Evolutionary conservation across 305 asterid genomes (phyloP).

Genomic region (Fraxinus platypoda): DNA sequence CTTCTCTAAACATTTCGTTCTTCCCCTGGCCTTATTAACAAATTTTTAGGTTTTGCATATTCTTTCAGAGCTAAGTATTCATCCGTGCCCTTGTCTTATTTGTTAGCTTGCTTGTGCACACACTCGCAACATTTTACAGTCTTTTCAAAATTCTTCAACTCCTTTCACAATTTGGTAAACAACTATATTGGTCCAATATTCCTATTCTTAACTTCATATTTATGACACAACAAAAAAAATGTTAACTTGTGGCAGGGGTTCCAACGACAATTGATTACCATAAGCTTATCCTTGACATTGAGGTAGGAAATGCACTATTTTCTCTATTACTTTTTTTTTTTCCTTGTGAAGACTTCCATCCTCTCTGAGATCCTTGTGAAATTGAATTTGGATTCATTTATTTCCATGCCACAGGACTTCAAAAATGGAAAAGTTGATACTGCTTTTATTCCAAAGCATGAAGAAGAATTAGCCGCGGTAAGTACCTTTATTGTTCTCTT

Average conservation of each 20-base stretch:
- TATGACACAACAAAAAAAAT: neutral
- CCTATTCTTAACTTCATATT: neutral
- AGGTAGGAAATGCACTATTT: slow-evolving; percentile 46
- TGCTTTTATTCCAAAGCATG: slow-evolving; percentile 95
- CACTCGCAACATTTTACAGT: neutral
- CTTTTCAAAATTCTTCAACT: neutral
- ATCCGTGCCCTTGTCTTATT: neutral
- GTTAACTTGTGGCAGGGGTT: slow-evolving; percentile 55
- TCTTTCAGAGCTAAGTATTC: neutral
- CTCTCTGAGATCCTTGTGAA: neutral
- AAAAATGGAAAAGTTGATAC: slow-evolving; percentile 88
- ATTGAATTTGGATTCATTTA: neutral
- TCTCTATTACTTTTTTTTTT: neutral
- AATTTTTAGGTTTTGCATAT: neutral
- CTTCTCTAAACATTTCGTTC: neutral
- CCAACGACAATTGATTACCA: slow-evolving; percentile 98
- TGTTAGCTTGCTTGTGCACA: neutral
- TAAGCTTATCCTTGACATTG: slow-evolving; percentile 92
- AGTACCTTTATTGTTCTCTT: slow-evolving; percentile 29
- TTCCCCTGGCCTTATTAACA: neutral
- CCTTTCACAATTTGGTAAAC: neutral
- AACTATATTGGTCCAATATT: neutral
- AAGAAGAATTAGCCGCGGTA: slow-evolving; percentile 89
- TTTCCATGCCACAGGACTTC: slow-evolving; percentile 62
- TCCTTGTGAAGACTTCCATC: neutral